Evolutionary conservation across 2,329 filamentous ascomycete genomes (phyloP).

Genomic region (Cordyceps tenuipes): DNA sequence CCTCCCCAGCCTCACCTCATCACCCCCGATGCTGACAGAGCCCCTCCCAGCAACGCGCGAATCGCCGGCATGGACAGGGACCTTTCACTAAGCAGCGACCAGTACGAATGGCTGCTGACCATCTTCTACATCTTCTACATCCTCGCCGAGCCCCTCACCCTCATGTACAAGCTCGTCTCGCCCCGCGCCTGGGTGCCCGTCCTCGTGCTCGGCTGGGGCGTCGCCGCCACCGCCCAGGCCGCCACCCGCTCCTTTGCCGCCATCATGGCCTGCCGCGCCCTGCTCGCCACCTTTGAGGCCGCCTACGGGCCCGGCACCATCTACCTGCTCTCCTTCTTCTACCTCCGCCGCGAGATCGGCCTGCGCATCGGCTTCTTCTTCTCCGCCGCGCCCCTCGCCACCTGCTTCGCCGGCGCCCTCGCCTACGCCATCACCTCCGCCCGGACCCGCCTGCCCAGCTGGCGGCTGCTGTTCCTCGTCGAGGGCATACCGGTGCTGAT

Average conservation of each 20-base stretch:
- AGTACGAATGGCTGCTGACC: slow-evolving; percentile 20
- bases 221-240: slow-evolving; percentile 17
- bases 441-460: slow-evolving; percentile 18
- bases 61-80: slow-evolving; percentile 18
- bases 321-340: slow-evolving; percentile 26
- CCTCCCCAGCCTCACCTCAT: no score
- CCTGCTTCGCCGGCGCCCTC: slow-evolving; percentile 25
- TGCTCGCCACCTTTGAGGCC: slow-evolving; percentile 24
- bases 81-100: slow-evolving; percentile 14
- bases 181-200: slow-evolving; percentile 17
- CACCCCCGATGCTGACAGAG: background rate
- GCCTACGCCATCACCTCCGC: slow-evolving; percentile 26
- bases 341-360: slow-evolving; percentile 24
- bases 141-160: slow-evolving; percentile 17
- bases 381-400: slow-evolving; percentile 23
- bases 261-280: slow-evolving; percentile 17
- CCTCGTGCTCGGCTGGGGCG: slow-evolving; percentile 18
- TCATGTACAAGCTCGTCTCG: slow-evolving; percentile 20
- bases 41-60: slow-evolving; percentile 16
- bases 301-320: slow-evolving; percentile 21
- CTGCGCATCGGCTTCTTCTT: slow-evolving; percentile 21
- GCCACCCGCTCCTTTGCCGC: slow-evolving; percentile 16
- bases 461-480: slow-evolving; percentile 25
- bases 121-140: slow-evolving; percentile 21
- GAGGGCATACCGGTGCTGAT: slow-evolving; percentile 24